Evolutionary conservation across 1,284 basidiomycete genomes (phyloP), one percentile per base, ranked within the genome.

Genomic region (Malassezia obtusa): DNA sequence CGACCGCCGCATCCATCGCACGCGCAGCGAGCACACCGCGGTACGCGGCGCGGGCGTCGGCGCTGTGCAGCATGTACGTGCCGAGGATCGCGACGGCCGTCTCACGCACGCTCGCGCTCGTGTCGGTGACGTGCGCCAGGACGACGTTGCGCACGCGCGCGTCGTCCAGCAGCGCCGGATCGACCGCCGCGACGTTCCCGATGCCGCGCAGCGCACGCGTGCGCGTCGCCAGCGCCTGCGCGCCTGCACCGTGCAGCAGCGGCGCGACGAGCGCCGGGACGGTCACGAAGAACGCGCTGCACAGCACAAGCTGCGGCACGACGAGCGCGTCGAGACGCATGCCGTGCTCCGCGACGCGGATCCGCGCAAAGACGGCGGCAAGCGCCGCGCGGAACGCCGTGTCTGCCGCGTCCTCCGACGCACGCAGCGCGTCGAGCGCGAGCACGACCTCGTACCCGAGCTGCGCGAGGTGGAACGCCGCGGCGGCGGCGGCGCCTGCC

Each of bases 11-110:
- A 71, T 98, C 92, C 85, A 90, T 61, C 31, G 94, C 87, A 9
- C 91, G 84, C 52, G 86, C 84, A 3, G 85, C 82, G 33, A 99
- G 85, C 73, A 83, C 83, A 35, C 81, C 79, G 67, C 90, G 90
- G 76, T 95, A 94, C 59, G 87, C 82, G 3, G 81, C 80, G 0
- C 87, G 87, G 24, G 94, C 82, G 52, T 84, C 82, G 0, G 88
- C 86, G 2, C 85, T 84, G 53, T 88, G 84, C 24, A 91, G 82
- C 75, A 96, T 84, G 68, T 95, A 94, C 76, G 89, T 92, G 25
- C 92, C 90, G 54, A 98, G 86, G 44, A 98, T 78, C 59, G 94
- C 90, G 8, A 98, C 86, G 5, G 92, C 89, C 5, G 89, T 87
- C 74, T 99, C 94, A 31, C 92, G 84, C 17, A 98, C 94, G 24